phyloP scores from a whole-genome alignment of 805 yeast genomes.

The Candida multigemmis region DNA sequence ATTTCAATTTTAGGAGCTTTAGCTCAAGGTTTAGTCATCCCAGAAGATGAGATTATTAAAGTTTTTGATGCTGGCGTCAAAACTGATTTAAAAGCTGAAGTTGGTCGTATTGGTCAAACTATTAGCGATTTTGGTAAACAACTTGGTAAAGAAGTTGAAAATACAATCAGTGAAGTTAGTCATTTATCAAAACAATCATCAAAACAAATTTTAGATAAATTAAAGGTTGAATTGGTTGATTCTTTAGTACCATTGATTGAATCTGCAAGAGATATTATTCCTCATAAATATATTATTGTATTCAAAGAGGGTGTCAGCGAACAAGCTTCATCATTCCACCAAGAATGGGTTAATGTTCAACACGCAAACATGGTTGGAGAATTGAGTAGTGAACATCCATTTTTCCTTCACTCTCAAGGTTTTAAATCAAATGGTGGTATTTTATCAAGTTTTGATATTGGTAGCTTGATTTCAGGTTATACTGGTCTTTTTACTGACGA shows the following conservation, averaged over 20 bases:
- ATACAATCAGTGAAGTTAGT: too few relatives aligned
- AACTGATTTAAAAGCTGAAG: conserved; percentile 1
- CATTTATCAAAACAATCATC: too few relatives aligned
- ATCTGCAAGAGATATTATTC: conserved; percentile 42
- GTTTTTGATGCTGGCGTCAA: conserved; percentile 16
- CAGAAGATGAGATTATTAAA: conserved; percentile 35
- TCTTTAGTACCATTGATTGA: conserved; percentile 40
- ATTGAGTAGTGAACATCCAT: conserved; percentile 15
- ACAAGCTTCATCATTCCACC: conserved; percentile 54
- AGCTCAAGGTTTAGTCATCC: conserved; percentile 49
- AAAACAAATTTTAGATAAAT: too few relatives aligned
- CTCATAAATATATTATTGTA: conserved; percentile 78
- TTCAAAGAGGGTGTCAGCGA: conserved; percentile 57
- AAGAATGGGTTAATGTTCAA: conserved; percentile 50
- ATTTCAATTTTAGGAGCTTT: conserved; percentile 32
- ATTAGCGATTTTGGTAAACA: too few relatives aligned
- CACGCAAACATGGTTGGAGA: conserved; percentile 37
- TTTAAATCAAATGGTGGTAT: conserved; percentile 41
- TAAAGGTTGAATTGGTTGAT: too few relatives aligned
- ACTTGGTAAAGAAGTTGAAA: too few relatives aligned
- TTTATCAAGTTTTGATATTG: conserved; percentile 53
- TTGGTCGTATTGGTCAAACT: too few relatives aligned
- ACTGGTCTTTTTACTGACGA: conserved; percentile 75
- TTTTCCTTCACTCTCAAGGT: conserved; percentile 21
- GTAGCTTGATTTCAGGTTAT: conserved; percentile 60